Conservation (phyloP, 2,329 filamentous ascomycete species). For the Sporothrix variecibatus region DNA sequence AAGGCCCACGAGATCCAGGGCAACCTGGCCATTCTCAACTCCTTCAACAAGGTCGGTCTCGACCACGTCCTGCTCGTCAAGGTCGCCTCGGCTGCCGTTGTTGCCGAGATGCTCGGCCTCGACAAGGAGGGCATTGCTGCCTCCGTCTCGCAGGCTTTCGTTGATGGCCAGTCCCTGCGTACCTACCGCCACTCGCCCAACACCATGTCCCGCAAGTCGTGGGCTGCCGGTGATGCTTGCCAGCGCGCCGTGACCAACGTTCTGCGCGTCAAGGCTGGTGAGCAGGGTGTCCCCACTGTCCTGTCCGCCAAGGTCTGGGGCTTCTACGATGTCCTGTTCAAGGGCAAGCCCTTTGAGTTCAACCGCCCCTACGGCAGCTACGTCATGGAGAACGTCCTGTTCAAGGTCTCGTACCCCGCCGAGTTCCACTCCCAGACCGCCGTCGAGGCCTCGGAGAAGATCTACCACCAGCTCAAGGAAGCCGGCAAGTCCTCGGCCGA, state of each 20-base stretch:
- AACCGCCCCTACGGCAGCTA: constrained; percentile 96
- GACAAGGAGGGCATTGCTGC: constrained; percentile 89
- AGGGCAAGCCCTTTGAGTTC: constrained; percentile 93
- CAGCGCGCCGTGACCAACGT: constrained; percentile 90
- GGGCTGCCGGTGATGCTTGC: constrained; percentile 97
- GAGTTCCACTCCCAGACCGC: constrained; percentile 99
- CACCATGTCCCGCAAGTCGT: constrained; percentile 99
- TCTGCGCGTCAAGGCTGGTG: constrained; percentile 87
- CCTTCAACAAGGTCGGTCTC: constrained; percentile 96
- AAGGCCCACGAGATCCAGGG: constrained; percentile 99
- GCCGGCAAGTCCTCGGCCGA: constrained; percentile 90
- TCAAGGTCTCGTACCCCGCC: constrained; percentile 87
- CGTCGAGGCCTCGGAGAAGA: constrained; percentile 88
- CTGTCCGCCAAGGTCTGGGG: constrained; percentile 93
- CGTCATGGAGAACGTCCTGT: constrained; percentile 99
- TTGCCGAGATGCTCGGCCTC: constrained; percentile 92
- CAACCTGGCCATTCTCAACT: constrained; percentile 94
- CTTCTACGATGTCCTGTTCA: constrained; percentile 98
- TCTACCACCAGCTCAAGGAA: constrained; percentile 78
- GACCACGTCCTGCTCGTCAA: constrained; percentile 99
- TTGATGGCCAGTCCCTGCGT: constrained; percentile 91
- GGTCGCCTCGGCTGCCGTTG: constrained; percentile 90
- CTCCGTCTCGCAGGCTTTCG: constrained; percentile 95
- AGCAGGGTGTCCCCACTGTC: constrained; percentile 87
- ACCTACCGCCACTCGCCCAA: constrained; percentile 98